Conservation (phyloP, 306 rosid species). For the Mimosa bimucronata region DNA sequence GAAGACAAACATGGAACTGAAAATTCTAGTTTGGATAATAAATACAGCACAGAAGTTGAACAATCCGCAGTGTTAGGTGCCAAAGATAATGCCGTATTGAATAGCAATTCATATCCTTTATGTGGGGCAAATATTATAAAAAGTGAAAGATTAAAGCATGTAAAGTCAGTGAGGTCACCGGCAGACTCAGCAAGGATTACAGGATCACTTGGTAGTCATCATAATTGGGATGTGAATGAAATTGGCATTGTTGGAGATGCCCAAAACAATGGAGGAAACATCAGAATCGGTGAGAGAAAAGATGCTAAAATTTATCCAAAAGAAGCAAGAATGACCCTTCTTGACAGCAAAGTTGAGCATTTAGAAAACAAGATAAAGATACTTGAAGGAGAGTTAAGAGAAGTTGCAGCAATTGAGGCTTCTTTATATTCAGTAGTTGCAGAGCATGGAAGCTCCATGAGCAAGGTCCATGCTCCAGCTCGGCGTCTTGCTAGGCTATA, state of each 20-base stretch:
- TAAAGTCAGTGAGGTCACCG: conserved; percentile 84
- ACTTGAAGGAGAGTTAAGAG: conserved; percentile 96
- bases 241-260: conserved; percentile 52
- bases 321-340: conserved; percentile 63
- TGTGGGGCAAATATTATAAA: conserved; percentile 41
- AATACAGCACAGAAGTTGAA: conserved; percentile 50
- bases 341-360: conserved; percentile 70
- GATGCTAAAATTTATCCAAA: conserved; percentile 75
- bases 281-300: conserved; percentile 59
- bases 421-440: conserved; percentile 90
- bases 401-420: conserved; percentile 91
- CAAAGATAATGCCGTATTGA: conserved; percentile 41
- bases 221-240: conserved; percentile 54
- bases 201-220: conserved; percentile 47
- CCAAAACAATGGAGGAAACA: conserved; percentile 49
- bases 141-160: conserved; percentile 63
- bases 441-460: conserved; percentile 98
- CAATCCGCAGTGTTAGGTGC: conserved; percentile 34
- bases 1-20: conserved; percentile 49
- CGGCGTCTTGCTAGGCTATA: conserved; percentile 92
- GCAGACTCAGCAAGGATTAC: conserved; percentile 58
- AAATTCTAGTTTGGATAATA: conserved; percentile 39
- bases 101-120: conserved; percentile 35
- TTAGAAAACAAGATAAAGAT: conserved; percentile 75
- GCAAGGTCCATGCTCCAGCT: conserved; percentile 98